Conservation (phyloP, 2,329 filamentous ascomycete genomes). For the Ascochyta fabae region DNA sequence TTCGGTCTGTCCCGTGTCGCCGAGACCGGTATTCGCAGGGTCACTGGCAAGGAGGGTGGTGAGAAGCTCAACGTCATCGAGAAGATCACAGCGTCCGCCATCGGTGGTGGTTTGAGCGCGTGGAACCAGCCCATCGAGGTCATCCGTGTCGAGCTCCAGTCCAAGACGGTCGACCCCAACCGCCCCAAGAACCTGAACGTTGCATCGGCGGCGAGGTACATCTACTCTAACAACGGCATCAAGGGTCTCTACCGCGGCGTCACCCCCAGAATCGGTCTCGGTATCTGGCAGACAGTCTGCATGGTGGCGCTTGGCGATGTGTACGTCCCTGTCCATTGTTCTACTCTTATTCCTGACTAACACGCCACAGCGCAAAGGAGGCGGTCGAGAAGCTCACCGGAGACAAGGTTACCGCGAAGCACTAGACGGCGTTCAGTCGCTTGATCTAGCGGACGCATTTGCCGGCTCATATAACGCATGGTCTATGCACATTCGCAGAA, state of each 20-base stretch:
- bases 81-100: constrained; percentile 84
- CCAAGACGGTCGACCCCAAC: constrained; percentile 97
- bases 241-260: constrained; percentile 96
- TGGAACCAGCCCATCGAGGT: constrained; percentile 99
- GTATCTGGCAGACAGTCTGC: constrained; percentile 99
- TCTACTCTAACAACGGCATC: constrained; percentile 87
- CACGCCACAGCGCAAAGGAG: constrained; percentile 64
- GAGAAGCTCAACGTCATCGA: constrained; percentile 80
- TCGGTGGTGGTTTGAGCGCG: constrained; percentile 93
- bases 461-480: not conserved
- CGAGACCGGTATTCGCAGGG: constrained; percentile 82
- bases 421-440: constrained; percentile 55
- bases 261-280: constrained; percentile 88
- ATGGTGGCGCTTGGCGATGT: constrained; percentile 99
- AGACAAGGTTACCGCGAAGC: constrained; percentile 68
- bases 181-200: constrained; percentile 99
- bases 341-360: constrained; percentile 26
- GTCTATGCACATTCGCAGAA: not conserved
- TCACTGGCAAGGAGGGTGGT: constrained; percentile 78
- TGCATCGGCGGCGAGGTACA: constrained; percentile 80
- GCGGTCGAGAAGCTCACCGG: constrained; percentile 70
- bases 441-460: constrained; percentile 6
- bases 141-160: constrained; percentile 99
- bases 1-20: constrained; percentile 93
- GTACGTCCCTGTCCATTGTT: constrained; percentile 62